A percentile compares a stretch with the other conserved stretches of the same genome.
Conservation (phyloP, 192 early-diverging fungal species). For the Backusella tuberculispora region DNA sequence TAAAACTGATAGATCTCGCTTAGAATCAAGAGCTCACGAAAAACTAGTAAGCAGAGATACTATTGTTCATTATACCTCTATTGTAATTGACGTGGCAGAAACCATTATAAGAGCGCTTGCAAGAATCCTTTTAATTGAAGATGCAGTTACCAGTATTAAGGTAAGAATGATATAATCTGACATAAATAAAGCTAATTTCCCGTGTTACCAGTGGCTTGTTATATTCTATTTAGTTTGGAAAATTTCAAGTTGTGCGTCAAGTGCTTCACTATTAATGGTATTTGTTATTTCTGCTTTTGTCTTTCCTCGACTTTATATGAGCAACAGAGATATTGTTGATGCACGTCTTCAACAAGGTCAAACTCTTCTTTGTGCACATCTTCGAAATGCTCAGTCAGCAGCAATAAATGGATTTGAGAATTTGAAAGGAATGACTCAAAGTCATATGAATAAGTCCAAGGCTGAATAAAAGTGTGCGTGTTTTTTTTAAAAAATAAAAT, state of each 20-base stretch:
- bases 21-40: background rate
- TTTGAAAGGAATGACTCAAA: no score
- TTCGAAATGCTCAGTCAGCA: background rate
- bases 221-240: slow-evolving; percentile 24
- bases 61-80: background rate
- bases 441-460: no score
- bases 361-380: slow-evolving; percentile 6
- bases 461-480: no score
- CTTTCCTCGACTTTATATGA: slow-evolving; percentile 30
- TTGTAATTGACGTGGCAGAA: background rate
- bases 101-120: slow-evolving; percentile 11
- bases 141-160: slow-evolving; percentile 18
- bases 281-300: slow-evolving; percentile 20
- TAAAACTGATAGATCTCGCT: background rate
- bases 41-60: background rate
- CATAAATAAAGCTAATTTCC: background rate
- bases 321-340: slow-evolving; percentile 31
- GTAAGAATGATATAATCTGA: slow-evolving; percentile 13
- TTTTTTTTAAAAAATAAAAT: no score
- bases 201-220: slow-evolving; percentile 9
- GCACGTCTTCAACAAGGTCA: slow-evolving; percentile 24
- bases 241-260: slow-evolving; percentile 15
- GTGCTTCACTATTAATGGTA: background rate
- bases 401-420: no score
- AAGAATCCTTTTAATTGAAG: slow-evolving; percentile 11